phyloP scores from a whole-genome alignment of 2,329 filamentous ascomycete species.

The Diaporthe australafricana region DNA sequence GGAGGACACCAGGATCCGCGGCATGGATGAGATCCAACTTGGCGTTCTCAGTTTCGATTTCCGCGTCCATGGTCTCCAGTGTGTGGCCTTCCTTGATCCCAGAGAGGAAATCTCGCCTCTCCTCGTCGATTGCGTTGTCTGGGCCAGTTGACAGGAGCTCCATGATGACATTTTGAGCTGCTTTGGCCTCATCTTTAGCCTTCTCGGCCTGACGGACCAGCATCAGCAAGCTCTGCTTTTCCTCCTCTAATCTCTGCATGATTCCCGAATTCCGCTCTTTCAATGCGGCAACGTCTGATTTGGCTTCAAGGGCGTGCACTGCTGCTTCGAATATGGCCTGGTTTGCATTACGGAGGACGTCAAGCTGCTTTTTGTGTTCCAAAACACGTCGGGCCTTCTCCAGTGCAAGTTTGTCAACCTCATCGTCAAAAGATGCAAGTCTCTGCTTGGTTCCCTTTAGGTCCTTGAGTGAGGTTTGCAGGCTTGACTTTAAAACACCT shows the following conservation, averaged over 20 bases:
- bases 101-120: constrained; percentile 56
- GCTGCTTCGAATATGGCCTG: constrained; percentile 76
- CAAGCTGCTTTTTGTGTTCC: constrained; percentile 68
- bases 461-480: constrained; percentile 50
- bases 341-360: constrained; percentile 70
- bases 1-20: constrained; percentile 79
- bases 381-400: constrained; percentile 67
- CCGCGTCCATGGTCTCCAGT: constrained; percentile 74
- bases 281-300: constrained; percentile 82
- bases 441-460: constrained; percentile 54
- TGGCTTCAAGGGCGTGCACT: constrained; percentile 80
- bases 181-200: constrained; percentile 48
- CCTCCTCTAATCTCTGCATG: constrained; percentile 61
- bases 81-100: constrained; percentile 61
- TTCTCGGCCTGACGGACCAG: constrained; percentile 50
- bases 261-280: constrained; percentile 73
- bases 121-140: constrained; percentile 41
- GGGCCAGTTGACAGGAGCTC: constrained; percentile 3
- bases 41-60: constrained; percentile 79
- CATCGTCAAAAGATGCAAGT: constrained; percentile 62
- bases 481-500: constrained; percentile 50
- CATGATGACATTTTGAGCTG: constrained; percentile 54
- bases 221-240: constrained; percentile 53
- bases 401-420: constrained; percentile 67
- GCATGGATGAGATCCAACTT: constrained; percentile 85